These are phyloP conservation scores for Lepidium africanum DNA, from an alignment of 345 rosid species.

Conservation along the genomic window DNA sequence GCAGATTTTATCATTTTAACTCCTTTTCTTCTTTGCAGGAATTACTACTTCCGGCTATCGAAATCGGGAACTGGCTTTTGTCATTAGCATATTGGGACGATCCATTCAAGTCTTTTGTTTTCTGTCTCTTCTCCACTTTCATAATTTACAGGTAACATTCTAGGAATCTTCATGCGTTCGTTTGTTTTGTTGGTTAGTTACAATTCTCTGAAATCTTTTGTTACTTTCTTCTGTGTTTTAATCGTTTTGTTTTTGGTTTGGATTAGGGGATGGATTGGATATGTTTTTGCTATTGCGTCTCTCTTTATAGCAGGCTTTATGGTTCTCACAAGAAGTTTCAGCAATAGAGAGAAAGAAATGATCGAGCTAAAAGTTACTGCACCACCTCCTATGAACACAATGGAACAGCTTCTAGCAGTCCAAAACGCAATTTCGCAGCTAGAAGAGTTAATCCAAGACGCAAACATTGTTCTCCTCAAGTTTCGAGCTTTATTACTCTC, in stretches of 20 bases:
- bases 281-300: slow-evolving; percentile 40
- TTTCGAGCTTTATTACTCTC: slow-evolving; percentile 67
- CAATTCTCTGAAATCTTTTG: background rate
- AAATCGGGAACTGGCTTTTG: slow-evolving; percentile 56
- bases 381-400: slow-evolving; percentile 75
- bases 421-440: slow-evolving; percentile 75
- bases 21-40: slow-evolving; percentile 42
- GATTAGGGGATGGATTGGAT: slow-evolving; percentile 72
- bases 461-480: slow-evolving; percentile 76
- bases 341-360: slow-evolving; percentile 39
- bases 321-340: slow-evolving; percentile 45
- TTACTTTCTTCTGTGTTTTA: background rate
- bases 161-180: background rate
- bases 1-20: background rate
- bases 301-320: slow-evolving; percentile 53
- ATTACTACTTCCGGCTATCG: slow-evolving; percentile 57
- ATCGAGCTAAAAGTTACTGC: slow-evolving; percentile 55
- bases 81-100: slow-evolving; percentile 70
- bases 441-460: slow-evolving; percentile 66
- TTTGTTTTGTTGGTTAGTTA: background rate
- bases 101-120: slow-evolving; percentile 53
- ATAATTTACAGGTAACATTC: slow-evolving; percentile 56
- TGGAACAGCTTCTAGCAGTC: slow-evolving; percentile 96
- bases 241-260: background rate
- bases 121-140: slow-evolving; percentile 55